Conservation (phyloP, 257 asterid genomes). For the Fraxinus cuspidata region DNA sequence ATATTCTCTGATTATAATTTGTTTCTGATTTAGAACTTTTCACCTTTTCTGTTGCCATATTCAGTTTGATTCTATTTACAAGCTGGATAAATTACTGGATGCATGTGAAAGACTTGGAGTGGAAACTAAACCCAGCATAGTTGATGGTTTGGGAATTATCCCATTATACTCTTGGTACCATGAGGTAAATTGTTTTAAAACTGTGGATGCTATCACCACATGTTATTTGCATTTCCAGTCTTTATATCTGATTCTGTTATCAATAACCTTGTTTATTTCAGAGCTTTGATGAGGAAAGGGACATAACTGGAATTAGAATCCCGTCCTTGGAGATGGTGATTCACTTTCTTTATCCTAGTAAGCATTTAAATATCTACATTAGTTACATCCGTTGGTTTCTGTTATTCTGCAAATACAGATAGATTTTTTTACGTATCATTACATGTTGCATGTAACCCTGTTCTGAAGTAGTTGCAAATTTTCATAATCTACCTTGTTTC, state of each 20-base stretch:
- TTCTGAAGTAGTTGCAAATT: neutral
- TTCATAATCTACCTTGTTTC: neutral
- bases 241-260: constrained; percentile 14
- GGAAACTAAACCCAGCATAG: constrained; percentile 59
- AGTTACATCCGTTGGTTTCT: constrained; percentile 20
- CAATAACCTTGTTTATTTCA: constrained; percentile 29
- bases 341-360: constrained; percentile 80
- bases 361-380: constrained; percentile 48
- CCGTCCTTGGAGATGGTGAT: constrained; percentile 94
- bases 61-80: constrained; percentile 67
- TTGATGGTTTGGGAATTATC: constrained; percentile 69
- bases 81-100: constrained; percentile 69
- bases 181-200: constrained; percentile 49
- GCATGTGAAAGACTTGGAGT: constrained; percentile 64
- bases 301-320: constrained; percentile 65
- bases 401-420: constrained; percentile 10
- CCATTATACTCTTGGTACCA: constrained; percentile 93
- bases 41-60: neutral
- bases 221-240: constrained; percentile 19
- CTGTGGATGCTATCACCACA: neutral
- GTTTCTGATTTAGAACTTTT: neutral
- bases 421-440: neutral
- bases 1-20: neutral
- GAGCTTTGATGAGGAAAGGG: constrained; percentile 88
- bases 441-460: constrained; percentile 1